Conservation (phyloP, 257 asterid species). For the Coffea canephora region DNA sequence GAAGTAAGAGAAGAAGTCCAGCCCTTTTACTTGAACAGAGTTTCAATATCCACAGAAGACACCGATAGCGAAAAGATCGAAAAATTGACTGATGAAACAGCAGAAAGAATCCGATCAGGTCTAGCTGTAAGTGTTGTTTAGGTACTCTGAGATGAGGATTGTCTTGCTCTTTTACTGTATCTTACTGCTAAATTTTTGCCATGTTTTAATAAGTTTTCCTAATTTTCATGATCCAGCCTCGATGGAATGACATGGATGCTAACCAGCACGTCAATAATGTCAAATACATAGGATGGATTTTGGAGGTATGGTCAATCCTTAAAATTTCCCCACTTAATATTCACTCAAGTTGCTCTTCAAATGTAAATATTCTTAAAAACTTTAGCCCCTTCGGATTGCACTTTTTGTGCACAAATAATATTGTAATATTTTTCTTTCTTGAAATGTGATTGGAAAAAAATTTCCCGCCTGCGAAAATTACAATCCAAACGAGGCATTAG, state of each 20-base stretch:
- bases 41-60: constrained; percentile 44
- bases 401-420: too few species aligned
- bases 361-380: too few species aligned
- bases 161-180: background rate
- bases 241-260: constrained; percentile 95
- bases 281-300: constrained; percentile 83
- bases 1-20: constrained; percentile 65
- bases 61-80: constrained; percentile 53
- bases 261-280: constrained; percentile 90
- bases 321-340: background rate
- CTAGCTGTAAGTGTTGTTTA: constrained; percentile 51
- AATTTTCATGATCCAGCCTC: constrained; percentile 44
- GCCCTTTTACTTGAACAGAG: constrained; percentile 61
- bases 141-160: background rate
- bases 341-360: background rate
- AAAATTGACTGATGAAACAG: constrained; percentile 60
- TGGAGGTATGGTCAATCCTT: constrained; percentile 53
- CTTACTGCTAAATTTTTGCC: background rate
- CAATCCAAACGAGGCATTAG: too few species aligned
- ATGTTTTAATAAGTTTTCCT: background rate
- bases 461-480: too few species aligned
- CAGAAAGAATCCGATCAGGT: constrained; percentile 52
- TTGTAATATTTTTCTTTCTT: too few species aligned
- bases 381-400: too few species aligned
- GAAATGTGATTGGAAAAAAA: too few species aligned